phyloP scores from a whole-genome alignment of 2,329 filamentous ascomycete species.

The Apiospora sp. region DNA sequence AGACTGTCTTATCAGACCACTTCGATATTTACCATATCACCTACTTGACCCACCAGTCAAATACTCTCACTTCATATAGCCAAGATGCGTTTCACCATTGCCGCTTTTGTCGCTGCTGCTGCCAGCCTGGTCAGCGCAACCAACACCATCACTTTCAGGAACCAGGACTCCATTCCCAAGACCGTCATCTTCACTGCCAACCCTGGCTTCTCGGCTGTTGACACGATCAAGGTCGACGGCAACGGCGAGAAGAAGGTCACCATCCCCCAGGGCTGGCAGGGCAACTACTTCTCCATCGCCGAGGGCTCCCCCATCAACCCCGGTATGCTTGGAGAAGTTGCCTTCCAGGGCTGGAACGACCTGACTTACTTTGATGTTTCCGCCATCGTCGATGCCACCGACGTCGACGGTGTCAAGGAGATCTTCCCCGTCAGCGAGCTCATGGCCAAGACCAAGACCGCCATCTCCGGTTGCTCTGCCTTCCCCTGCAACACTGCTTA shows the following conservation, averaged over 20 bases:
- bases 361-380: conserved; percentile 66
- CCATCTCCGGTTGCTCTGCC: conserved; percentile 58
- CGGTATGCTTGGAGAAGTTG: conserved; percentile 63
- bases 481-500: conserved; percentile 64
- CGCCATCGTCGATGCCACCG: conserved; percentile 61
- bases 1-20: conserved; percentile 27
- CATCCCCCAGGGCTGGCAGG: conserved; percentile 55
- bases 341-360: conserved; percentile 56
- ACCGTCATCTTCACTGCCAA: conserved; percentile 60
- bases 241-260: conserved; percentile 49
- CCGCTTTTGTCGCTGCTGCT: conserved; percentile 51
- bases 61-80: conserved; percentile 31
- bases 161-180: conserved; percentile 60
- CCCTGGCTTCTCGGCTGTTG: conserved; percentile 45
- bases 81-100: conserved; percentile 64
- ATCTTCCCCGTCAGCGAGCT: conserved; percentile 54
- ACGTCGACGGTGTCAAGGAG: conserved; percentile 61
- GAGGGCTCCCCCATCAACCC: conserved; percentile 50
- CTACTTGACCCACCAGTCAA: conserved; percentile 31
- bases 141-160: conserved; percentile 65
- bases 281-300: conserved; percentile 59
- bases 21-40: conserved; percentile 28
- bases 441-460: conserved; percentile 33
- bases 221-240: conserved; percentile 50
- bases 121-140: conserved; percentile 52